A percentile compares a stretch with the other conserved stretches of the same genome.
Evolutionary conservation across 2,329 filamentous ascomycete species (phyloP).

Genomic region (Pezicula neosporulosa): DNA sequence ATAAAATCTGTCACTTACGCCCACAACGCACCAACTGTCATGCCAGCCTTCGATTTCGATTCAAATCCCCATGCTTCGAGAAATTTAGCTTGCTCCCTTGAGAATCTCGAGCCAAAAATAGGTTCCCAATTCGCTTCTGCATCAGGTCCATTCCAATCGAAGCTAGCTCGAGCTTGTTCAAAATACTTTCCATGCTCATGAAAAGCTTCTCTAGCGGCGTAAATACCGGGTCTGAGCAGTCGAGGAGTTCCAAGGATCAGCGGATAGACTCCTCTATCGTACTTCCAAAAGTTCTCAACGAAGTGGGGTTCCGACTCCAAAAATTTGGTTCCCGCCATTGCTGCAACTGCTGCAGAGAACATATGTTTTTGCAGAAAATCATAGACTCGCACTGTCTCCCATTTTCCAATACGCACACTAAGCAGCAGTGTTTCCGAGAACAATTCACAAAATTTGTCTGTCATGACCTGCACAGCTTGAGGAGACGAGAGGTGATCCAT

Average conservation of each 20-base stretch:
- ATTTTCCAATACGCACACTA: slow-evolving; percentile 11
- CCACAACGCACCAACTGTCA: slow-evolving; percentile 6
- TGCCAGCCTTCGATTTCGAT: slow-evolving; percentile 7
- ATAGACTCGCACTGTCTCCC: slow-evolving; percentile 16
- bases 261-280: slow-evolving; percentile 16
- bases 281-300: slow-evolving; percentile 22
- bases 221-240: slow-evolving; percentile 16
- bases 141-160: slow-evolving; percentile 13
- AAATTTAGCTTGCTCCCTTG: slow-evolving; percentile 18
- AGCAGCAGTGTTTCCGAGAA: slow-evolving; percentile 15
- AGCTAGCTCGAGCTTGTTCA: slow-evolving; percentile 1
- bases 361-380: slow-evolving; percentile 19
- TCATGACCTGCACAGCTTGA: slow-evolving; percentile 6
- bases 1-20: not conserved
- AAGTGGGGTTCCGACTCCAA: slow-evolving; percentile 23
- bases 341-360: slow-evolving; percentile 13
- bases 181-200: not conserved
- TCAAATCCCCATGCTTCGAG: slow-evolving; percentile 14
- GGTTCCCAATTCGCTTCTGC: slow-evolving; percentile 26
- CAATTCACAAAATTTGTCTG: slow-evolving; percentile 8
- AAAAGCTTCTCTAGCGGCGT: slow-evolving; percentile 10
- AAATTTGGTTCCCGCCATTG: slow-evolving; percentile 21
- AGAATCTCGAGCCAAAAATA: slow-evolving; percentile 20
- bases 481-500: slow-evolving; percentile 9
- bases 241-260: slow-evolving; percentile 20